A percentile compares a stretch with the other conserved stretches of the same genome.
phyloP scores from a whole-genome alignment of 371 early-diverging fungal genomes.

The Hamiltosporidium tvaerminnensis region DNA sequence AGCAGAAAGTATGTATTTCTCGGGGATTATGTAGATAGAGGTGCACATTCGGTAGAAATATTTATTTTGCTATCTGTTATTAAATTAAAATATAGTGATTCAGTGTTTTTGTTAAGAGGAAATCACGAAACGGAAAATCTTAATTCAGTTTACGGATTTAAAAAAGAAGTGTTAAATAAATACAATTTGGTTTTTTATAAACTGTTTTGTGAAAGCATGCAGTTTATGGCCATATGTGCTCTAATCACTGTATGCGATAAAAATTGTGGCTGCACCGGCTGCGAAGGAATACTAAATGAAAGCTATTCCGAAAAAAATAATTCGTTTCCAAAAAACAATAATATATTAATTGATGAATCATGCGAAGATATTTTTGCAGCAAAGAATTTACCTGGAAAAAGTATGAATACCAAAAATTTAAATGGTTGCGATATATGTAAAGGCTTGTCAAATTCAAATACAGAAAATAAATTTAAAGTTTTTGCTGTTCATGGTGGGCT shows the following conservation, averaged over 20 bases:
- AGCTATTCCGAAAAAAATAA: no score
- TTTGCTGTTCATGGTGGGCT: constrained; percentile 97
- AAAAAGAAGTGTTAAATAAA: constrained; percentile 92
- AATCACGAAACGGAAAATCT: constrained; percentile 96
- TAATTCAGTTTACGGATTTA: constrained; percentile 97
- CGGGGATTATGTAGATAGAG: constrained; percentile 98
- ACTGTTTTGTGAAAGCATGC: constrained; percentile 86
- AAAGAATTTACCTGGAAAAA: no score
- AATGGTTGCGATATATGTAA: constrained; percentile 76
- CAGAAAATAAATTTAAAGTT: constrained; percentile 55
- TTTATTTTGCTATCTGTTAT: constrained; percentile 77
- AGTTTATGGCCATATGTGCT: constrained; percentile 63
- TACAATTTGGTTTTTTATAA: constrained; percentile 95
- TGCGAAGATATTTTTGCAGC: constrained; percentile 2
- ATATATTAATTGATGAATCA: no score
- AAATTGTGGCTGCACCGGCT: no score
- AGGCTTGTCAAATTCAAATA: constrained; percentile 14
- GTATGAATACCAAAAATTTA: no score
- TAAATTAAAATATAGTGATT: constrained; percentile 79
- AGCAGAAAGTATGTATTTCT: constrained; percentile 74
- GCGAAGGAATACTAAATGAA: no score
- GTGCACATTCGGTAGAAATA: constrained; percentile 94
- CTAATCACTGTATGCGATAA: no score
- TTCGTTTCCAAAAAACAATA: constrained; percentile 10
- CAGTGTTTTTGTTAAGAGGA: constrained; percentile 87